A percentile compares a stretch with the other conserved stretches of the same genome.
Conservation (phyloP, 208 protist species). For the Giardia muris region DNA sequence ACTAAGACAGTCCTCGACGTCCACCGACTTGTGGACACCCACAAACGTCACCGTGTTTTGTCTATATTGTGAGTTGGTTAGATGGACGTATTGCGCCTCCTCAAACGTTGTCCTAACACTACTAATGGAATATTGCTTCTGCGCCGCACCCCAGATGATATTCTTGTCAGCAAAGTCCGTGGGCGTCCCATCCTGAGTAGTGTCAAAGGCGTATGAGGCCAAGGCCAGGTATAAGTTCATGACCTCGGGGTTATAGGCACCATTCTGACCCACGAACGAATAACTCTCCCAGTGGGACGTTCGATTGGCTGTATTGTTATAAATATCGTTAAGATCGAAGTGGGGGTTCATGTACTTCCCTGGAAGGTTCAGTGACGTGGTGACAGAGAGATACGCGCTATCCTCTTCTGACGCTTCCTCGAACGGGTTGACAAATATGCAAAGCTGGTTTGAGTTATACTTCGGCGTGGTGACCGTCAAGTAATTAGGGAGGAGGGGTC, state of each 20-base stretch:
- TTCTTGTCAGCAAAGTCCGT: not conserved
- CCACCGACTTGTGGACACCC: not conserved
- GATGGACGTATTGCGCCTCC: not conserved
- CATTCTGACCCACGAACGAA: not conserved
- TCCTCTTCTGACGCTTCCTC: too few species aligned
- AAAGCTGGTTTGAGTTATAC: too few species aligned
- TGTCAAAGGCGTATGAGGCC: too few species aligned
- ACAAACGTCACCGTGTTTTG: not conserved
- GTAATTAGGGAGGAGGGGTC: too few species aligned
- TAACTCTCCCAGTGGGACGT: not conserved
- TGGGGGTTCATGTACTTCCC: too few species aligned
- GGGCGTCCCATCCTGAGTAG: too few species aligned
- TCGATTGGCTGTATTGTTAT: not conserved
- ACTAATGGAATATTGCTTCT: not conserved
- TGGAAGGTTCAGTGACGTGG: too few species aligned
- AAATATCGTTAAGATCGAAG: too few species aligned
- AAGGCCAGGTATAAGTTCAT: not conserved
- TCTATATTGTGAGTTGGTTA: not conserved
- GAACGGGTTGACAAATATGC: too few species aligned
- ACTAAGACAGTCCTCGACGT: not conserved
- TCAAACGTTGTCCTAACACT: not conserved
- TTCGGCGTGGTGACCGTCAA: too few species aligned
- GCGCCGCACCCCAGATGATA: not conserved
- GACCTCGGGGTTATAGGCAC: not conserved
- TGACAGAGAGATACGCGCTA: too few species aligned